Evolutionary conservation across 768 basidiomycete genomes (phyloP).

Genomic region (Tulasnella sp.): DNA sequence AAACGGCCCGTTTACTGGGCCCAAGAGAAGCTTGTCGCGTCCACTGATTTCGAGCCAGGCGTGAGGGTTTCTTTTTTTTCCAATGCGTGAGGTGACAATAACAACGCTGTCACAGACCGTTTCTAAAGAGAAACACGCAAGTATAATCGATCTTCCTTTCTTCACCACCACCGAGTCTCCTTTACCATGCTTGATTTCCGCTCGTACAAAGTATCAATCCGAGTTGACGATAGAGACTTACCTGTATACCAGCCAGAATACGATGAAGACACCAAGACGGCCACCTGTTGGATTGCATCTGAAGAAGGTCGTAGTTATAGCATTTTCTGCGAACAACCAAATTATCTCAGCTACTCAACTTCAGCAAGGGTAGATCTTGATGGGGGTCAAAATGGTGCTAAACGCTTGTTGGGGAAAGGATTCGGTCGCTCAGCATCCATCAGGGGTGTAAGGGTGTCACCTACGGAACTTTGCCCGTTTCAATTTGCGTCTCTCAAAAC

Average conservation of each 20-base stretch:
- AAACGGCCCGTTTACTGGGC: no score
- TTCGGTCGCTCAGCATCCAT: not conserved
- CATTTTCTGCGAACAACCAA: not conserved
- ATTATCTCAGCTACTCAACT: not conserved
- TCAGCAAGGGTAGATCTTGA: not conserved
- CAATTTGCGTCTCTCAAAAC: not conserved
- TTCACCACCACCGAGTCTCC: no score
- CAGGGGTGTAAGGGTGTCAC: not conserved
- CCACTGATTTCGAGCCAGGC: no score
- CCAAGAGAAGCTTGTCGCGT: no score
- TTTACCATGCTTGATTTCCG: slow-evolving; percentile 21
- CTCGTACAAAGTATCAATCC: not conserved
- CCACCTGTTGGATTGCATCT: slow-evolving; percentile 11
- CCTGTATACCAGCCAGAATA: slow-evolving; percentile 4
- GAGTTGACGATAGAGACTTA: not conserved
- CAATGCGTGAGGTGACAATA: no score
- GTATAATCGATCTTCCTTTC: no score
- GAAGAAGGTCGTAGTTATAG: not conserved
- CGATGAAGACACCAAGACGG: not conserved
- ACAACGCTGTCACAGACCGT: no score
- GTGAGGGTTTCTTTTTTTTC: no score
- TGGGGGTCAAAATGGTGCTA: not conserved
- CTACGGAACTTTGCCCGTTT: not conserved
- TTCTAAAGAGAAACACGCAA: no score
- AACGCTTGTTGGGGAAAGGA: not conserved